These are phyloP conservation scores for Kodamaea suecica DNA, from an alignment of 1,139 yeast genomes.

Conservation along the genomic window DNA sequence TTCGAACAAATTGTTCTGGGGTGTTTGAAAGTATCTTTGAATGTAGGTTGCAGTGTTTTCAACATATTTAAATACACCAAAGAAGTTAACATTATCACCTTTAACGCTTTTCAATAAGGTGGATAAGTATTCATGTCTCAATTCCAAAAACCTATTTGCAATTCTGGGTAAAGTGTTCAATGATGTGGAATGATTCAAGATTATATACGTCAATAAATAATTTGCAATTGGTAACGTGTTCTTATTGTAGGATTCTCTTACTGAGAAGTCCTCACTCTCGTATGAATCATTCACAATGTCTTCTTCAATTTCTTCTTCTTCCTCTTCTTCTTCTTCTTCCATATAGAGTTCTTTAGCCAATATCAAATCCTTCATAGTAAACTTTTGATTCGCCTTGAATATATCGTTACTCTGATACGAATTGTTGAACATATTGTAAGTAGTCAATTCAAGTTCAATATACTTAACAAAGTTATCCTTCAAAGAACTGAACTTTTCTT, in stretches of 20 bases:
- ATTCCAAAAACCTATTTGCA: slow-evolving; percentile 22
- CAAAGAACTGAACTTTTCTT: slow-evolving; percentile 20
- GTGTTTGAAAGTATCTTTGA: slow-evolving; percentile 22
- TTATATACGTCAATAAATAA: slow-evolving; percentile 32
- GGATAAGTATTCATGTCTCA: slow-evolving; percentile 24
- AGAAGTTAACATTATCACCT: slow-evolving; percentile 22
- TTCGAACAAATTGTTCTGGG: slow-evolving; percentile 20
- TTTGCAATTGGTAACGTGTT: slow-evolving; percentile 33
- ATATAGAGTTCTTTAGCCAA: slow-evolving; percentile 4
- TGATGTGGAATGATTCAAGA: slow-evolving; percentile 21
- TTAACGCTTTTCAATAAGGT: slow-evolving; percentile 11
- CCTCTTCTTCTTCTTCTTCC: slow-evolving; percentile 20
- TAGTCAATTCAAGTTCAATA: slow-evolving; percentile 27
- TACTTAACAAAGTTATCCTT: slow-evolving; percentile 23
- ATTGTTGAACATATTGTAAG: slow-evolving; percentile 18
- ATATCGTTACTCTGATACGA: slow-evolving; percentile 15
- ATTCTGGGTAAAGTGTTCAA: slow-evolving; percentile 22
- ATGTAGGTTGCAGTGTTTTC: slow-evolving; percentile 36
- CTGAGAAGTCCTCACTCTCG: slow-evolving; percentile 11
- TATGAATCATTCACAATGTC: slow-evolving; percentile 10
- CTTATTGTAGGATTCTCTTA: slow-evolving; percentile 17
- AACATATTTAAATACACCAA: slow-evolving; percentile 27
- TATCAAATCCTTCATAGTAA: slow-evolving; percentile 9
- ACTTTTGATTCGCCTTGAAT: slow-evolving; percentile 17
- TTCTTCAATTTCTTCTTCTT: slow-evolving; percentile 16